phyloP scores from a whole-genome alignment of 202 grass and related monocot species.

The Saccharum hybrid region DNA sequence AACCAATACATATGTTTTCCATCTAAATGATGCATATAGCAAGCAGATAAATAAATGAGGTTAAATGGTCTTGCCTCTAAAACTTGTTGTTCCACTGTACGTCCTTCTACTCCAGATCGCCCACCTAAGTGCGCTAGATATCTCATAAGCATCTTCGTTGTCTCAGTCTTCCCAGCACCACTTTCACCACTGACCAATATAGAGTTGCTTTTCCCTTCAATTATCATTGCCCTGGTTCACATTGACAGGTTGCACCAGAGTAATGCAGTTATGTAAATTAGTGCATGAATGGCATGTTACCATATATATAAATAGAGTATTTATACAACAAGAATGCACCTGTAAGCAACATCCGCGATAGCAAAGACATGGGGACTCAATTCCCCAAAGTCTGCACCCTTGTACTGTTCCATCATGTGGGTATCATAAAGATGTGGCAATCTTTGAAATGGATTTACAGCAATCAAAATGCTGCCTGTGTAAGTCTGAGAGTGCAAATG shows the following conservation, averaged over 20 bases:
- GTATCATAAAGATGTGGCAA: conserved; percentile 98
- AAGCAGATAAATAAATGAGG: conserved; percentile 25
- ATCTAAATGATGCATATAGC: not conserved
- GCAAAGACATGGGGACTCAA: conserved; percentile 98
- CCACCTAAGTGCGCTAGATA: conserved; percentile 97
- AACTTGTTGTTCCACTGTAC: conserved; percentile 99
- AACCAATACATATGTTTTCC: conserved; percentile 16
- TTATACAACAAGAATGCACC: conserved; percentile 57
- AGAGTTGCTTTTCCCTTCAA: conserved; percentile 98
- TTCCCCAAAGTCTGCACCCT: conserved; percentile 96
- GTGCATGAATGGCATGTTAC: conserved; percentile 10
- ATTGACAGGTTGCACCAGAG: conserved; percentile 48
- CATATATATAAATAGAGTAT: conserved; percentile 37
- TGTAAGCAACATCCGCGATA: conserved; percentile 98
- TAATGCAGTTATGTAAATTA: conserved; percentile 35
- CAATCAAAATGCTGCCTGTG: conserved; percentile 98
- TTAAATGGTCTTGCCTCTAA: conserved; percentile 72
- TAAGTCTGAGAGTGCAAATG: conserved; percentile 75
- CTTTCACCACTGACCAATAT: conserved; percentile 99
- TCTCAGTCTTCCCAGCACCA: conserved; percentile 99
- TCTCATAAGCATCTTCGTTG: conserved; percentile 99
- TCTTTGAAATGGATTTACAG: conserved; percentile 98
- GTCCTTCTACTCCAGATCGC: conserved; percentile 88
- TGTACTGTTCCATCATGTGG: conserved; percentile 99
- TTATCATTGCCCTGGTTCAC: conserved; percentile 92